Percentiles rank a stretch among this genome's conserved stretches.
Evolutionary conservation across 768 basidiomycete species (phyloP).

Genomic region (Rhodotorula taiwanensis): DNA sequence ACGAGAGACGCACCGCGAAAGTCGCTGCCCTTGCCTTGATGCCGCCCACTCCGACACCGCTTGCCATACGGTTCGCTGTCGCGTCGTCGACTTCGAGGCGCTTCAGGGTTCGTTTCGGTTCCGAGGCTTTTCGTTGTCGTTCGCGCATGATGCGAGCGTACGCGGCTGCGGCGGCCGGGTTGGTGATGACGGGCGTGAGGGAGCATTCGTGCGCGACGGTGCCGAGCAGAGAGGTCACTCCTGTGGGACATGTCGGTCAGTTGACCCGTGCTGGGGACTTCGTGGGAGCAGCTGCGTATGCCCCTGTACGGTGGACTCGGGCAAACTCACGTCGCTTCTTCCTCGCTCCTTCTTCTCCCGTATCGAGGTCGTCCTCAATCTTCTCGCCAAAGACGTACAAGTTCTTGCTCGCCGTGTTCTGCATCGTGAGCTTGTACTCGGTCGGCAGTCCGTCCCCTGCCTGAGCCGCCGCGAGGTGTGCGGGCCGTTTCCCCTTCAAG

Average conservation of each 20-base stretch:
- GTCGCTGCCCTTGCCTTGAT: slow-evolving; percentile 32
- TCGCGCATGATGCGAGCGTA: slow-evolving; percentile 40
- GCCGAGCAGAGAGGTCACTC: slow-evolving; percentile 31
- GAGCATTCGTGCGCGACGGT: slow-evolving; percentile 40
- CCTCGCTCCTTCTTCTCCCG: slow-evolving; percentile 42
- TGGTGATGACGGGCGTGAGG: slow-evolving; percentile 32
- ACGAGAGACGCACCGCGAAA: slow-evolving; percentile 31
- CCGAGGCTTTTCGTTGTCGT: slow-evolving; percentile 37
- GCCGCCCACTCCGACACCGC: slow-evolving; percentile 28
- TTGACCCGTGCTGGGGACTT: not conserved
- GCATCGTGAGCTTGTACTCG: slow-evolving; percentile 81
- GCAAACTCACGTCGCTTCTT: slow-evolving; percentile 22
- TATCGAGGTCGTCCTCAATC: slow-evolving; percentile 61
- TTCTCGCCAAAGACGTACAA: slow-evolving; percentile 78
- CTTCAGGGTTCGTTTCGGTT: slow-evolving; percentile 39
- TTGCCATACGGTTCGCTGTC: slow-evolving; percentile 34
- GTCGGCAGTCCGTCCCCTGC: slow-evolving; percentile 47
- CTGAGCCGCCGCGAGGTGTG: slow-evolving; percentile 2
- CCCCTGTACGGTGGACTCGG: too few relatives aligned
- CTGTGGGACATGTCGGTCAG: not conserved
- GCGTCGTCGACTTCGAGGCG: slow-evolving; percentile 37
- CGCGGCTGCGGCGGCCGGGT: slow-evolving; percentile 23
- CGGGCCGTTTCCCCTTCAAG: slow-evolving; percentile 37
- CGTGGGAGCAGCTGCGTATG: too few relatives aligned
- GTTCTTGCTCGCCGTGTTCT: slow-evolving; percentile 68